These are phyloP conservation scores for Pelargonium fulgidum DNA, from an alignment of 441 rosid genomes.

Conservation along the genomic window DNA sequence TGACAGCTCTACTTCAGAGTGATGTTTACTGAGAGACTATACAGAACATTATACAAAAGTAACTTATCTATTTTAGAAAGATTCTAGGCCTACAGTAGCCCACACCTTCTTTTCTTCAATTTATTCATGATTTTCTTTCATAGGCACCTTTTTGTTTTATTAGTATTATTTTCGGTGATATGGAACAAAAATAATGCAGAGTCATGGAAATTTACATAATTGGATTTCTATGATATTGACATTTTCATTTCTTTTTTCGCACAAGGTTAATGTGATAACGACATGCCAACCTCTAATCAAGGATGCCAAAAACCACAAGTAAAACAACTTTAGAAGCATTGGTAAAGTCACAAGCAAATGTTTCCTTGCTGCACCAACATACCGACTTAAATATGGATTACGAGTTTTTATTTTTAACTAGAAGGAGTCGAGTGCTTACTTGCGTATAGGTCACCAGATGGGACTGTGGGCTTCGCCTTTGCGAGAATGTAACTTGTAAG, in stretches of 20 bases:
- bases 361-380: not conserved
- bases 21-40: no score
- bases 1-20: no score
- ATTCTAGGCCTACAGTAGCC: no score
- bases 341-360: not conserved
- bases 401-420: not conserved
- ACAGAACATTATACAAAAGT: no score
- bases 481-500: no score
- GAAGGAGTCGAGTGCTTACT: not conserved
- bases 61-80: no score
- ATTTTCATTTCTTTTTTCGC: not conserved
- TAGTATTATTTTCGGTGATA: not conserved
- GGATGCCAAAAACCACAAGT: constrained; percentile 4
- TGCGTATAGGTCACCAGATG: not conserved
- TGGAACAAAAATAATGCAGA: not conserved
- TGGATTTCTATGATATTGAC: not conserved
- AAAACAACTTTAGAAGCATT: not conserved
- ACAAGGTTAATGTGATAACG: not conserved
- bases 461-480: no score
- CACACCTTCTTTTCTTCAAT: no score
- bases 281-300: constrained; percentile 6
- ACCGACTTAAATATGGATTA: not conserved
- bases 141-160: not conserved
- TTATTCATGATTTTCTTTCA: no score
- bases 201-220: not conserved